Evolutionary conservation across 1,284 basidiomycete genomes (phyloP), one percentile per base, ranked within the genome.

Genomic region (Albatrellus sp.): DNA sequence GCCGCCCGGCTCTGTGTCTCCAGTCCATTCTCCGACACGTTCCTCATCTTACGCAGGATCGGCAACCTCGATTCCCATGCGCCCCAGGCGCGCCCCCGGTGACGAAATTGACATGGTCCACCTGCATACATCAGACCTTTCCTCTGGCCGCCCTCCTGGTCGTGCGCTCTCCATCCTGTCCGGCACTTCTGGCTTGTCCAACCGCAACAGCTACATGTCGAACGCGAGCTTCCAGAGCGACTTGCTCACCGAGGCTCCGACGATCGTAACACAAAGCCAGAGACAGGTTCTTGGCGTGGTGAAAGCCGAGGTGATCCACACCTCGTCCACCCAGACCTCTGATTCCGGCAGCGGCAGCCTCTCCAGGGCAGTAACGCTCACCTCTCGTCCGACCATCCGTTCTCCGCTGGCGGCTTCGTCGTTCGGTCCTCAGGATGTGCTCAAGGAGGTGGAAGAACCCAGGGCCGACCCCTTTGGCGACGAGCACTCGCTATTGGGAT

Each of bases 241-340:
- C 53, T 72, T 89, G 59, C 64, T 89, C 46, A 77, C 77, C 53
- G 86, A 89, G 57, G 77, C 80, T 1, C 84, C 86, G 13, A 79
- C 82, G 62, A 89, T 89, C 52, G 72, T 89, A 50, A 85, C 81
- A 73, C 37, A 68, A 70, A 31, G 74, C 83, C 49, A 73, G 80
- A 30, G 55, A 48, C 81, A 85, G 56, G 79, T 86, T 9, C 60
- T 84, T 35, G 82, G 83, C 32, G 74, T 84, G 39, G 77, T 77
- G 42, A 84, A 80, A 58, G 82, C 86, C 24, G 83, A 85, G 56
- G 77, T 88, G 40, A 75, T 89, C 49, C 78, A 72, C 48, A 70
- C 84, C 2, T 64, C 75, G 1, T 69, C 68, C 30, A 62, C 67
- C 16, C 50, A 47, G 12, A 53, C 61, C 30, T 51, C 56, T 29